phyloP scores from a whole-genome alignment of 805 yeast genomes.

The Metschnikowia orientalis region DNA sequence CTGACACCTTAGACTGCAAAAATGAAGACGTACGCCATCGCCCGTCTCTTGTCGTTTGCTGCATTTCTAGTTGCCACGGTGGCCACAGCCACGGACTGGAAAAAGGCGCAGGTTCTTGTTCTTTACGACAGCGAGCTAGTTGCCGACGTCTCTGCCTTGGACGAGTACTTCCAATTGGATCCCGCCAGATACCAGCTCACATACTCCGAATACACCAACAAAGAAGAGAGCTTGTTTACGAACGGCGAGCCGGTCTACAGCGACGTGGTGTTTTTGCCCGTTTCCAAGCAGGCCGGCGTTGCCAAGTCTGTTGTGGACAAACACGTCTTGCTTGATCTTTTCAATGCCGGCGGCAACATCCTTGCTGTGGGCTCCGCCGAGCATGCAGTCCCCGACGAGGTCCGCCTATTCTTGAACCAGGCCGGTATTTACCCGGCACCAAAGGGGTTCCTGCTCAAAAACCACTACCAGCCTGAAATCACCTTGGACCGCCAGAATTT shows the following conservation, averaged over 20 bases:
- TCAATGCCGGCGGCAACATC: constrained; percentile 70
- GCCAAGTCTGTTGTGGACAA: constrained; percentile 33
- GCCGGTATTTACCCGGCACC: constrained; percentile 84
- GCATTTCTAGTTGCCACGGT: constrained; percentile 8
- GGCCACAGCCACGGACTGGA: constrained; percentile 7
- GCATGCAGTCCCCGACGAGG: constrained; percentile 31
- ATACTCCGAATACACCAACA: constrained; percentile 23
- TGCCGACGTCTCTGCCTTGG: constrained; percentile 8
- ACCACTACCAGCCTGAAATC: constrained; percentile 53
- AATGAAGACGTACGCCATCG: constrained; percentile 3
- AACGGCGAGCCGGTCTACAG: constrained; percentile 24
- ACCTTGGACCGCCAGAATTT: constrained; percentile 29
- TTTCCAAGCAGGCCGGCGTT: constrained; percentile 29
- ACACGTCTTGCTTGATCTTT: constrained; percentile 51
- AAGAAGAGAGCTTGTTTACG: constrained; percentile 20
- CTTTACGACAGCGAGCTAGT: constrained; percentile 29
- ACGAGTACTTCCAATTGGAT: constrained; percentile 11
- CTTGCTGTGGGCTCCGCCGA: constrained; percentile 54
- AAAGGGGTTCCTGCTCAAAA: constrained; percentile 57
- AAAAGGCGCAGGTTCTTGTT: constrained; percentile 24
- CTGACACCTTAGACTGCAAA: too few species aligned
- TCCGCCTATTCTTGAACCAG: constrained; percentile 66
- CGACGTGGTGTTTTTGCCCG: constrained; percentile 34
- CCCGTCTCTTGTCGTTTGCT: constrained; percentile 14
- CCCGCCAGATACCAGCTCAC: constrained; percentile 11